phyloP scores from a whole-genome alignment of 2,329 filamentous ascomycete genomes.

The Raffaelea ambrosiae region DNA sequence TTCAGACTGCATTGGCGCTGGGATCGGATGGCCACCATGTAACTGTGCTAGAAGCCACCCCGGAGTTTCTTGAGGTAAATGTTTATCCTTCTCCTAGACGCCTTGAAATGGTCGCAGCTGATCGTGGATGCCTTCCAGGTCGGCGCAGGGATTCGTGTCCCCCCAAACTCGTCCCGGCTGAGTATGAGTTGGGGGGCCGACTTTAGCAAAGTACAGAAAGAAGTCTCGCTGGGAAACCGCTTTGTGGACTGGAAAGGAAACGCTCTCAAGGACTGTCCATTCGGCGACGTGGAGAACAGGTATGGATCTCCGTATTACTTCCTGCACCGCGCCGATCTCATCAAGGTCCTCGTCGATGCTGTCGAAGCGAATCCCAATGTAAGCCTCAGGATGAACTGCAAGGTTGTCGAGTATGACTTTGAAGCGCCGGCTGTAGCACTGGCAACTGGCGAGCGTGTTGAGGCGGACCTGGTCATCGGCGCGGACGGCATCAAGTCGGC shows the following conservation, averaged over 20 bases:
- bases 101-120: too few relatives aligned
- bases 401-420: constrained; percentile 18
- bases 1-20: too few relatives aligned
- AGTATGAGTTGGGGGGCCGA: constrained; percentile 19
- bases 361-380: constrained; percentile 16
- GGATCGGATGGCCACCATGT: too few relatives aligned
- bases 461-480: constrained; percentile 15
- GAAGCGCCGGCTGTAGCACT: constrained; percentile 10
- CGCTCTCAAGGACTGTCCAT: constrained; percentile 6
- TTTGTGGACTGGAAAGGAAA: constrained; percentile 7
- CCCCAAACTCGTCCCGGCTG: constrained; percentile 22
- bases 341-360: constrained; percentile 18
- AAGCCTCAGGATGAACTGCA: constrained; percentile 14
- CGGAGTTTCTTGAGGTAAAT: too few relatives aligned
- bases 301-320: constrained; percentile 25
- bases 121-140: too few relatives aligned
- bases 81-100: too few relatives aligned
- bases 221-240: neutral
- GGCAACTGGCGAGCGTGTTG: constrained; percentile 12
- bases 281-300: constrained; percentile 14
- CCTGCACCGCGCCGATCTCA: constrained; percentile 25
- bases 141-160: constrained; percentile 14
- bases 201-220: neutral
- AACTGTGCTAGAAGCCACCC: too few relatives aligned
- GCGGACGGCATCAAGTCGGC: constrained; percentile 21